Base-by-base conservation (phyloP, 495 filamentous ascomycete species). In the Podospora fimiseda region DNA sequence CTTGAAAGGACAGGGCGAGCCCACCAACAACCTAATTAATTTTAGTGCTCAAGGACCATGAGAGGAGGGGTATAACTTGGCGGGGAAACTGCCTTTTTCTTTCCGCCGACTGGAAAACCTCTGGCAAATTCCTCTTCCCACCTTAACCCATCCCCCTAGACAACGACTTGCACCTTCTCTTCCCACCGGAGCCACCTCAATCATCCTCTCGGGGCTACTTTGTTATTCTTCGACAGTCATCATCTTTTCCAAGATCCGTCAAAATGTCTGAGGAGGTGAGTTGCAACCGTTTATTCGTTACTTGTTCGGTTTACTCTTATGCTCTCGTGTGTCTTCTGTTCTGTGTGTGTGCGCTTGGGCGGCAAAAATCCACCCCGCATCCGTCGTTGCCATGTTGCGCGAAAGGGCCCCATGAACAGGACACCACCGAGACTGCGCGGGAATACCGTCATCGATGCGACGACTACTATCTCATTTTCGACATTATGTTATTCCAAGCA, bases 221-320 rank as follows among this genome's bases (percentile, higher is more conserved):
- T 55, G 51, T 49, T 54, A 52, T 54, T 55, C 60, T 56, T 57
- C 58, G 57, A 55, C 47, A 58, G 52, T 37, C 30, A 61, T 51
- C 61, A 67, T 70, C 61, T 40, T 69, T 68, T 51, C 46, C 49
- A 61, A 71, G 60, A 61, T 63, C 57, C 50, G 59, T 65, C 67
- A 74, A 69, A 48, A 80, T 81, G 77, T 67, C 76, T 51, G 76
- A 81, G 47, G 61, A 66, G 48, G 74, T 77, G 59, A 61, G 68
- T 68, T 14, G 27, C 24, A 44, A 13, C 27, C 46, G 50, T 20
- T 16, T 55, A n/a, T n/a, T n/a, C n/a, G 24, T n/a, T 43, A 27
- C 51, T 30, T 33, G 27, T 11, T 11, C 27, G 27, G 27, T 11
- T 33, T 33, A 33, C 11, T 6, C 6, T 33, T 33, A 11, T 33